A percentile compares a stretch with the other conserved stretches of the same genome.
phyloP scores from a whole-genome alignment of 2,329 filamentous ascomycete species.

The Drechslerella coelobrocha region DNA sequence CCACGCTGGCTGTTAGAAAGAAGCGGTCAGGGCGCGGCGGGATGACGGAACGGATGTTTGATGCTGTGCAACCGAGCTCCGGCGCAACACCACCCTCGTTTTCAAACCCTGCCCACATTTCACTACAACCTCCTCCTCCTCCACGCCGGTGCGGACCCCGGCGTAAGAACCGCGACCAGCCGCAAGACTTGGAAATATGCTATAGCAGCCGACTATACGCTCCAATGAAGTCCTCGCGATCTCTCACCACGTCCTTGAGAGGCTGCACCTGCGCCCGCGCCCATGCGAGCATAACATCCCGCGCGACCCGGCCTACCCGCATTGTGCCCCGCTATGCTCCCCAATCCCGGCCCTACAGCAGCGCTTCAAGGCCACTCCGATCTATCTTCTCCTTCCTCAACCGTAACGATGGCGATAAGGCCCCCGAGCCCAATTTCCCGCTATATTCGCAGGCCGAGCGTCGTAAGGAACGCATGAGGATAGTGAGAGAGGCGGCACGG shows the following conservation, averaged over 20 bases:
- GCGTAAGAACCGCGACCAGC: conserved; percentile 7
- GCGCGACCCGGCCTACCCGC: conserved; percentile 19
- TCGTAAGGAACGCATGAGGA: conserved; percentile 31
- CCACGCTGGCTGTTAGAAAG: conserved; percentile 39
- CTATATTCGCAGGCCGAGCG: conserved; percentile 14
- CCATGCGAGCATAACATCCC: conserved; percentile 1
- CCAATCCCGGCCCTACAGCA: conserved; percentile 25
- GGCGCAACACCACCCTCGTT: neutral
- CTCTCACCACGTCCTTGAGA: conserved; percentile 20
- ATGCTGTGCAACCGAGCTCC: conserved; percentile 22
- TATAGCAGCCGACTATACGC: conserved; percentile 16
- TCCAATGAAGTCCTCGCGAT: conserved; percentile 44
- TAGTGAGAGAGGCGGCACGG: conserved; percentile 37
- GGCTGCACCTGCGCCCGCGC: conserved; percentile 28
- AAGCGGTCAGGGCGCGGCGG: neutral
- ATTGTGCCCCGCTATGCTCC: conserved; percentile 38
- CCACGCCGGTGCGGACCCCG: neutral
- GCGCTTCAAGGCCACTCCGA: conserved; percentile 33
- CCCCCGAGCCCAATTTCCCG: conserved; percentile 37
- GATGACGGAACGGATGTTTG: conserved; percentile 23
- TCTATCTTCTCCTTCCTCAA: conserved; percentile 42
- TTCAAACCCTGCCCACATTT: conserved; percentile 15
- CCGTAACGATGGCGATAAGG: conserved; percentile 38
- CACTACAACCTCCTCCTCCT: conserved; percentile 10
- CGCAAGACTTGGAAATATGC: conserved; percentile 6